phyloP scores from a whole-genome alignment of 768 basidiomycete species.

The Amanita pseudoporphyria region DNA sequence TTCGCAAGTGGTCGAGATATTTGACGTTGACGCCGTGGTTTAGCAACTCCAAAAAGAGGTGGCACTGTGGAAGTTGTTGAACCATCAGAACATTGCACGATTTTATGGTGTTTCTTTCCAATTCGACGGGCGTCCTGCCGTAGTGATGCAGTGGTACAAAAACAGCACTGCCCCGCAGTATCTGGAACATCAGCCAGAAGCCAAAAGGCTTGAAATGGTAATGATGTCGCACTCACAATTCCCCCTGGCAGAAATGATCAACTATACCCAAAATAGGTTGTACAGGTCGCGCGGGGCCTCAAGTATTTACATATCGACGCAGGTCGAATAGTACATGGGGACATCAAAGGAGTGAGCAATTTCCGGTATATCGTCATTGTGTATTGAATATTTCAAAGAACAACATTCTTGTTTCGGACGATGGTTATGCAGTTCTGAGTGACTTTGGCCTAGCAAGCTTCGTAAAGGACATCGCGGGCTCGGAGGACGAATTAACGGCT shows the following conservation, averaged over 20 bases:
- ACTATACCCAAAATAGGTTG: slow-evolving; percentile 17
- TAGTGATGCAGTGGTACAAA: slow-evolving; percentile 34
- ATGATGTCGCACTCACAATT: background rate
- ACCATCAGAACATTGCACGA: slow-evolving; percentile 31
- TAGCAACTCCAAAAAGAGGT: slow-evolving; percentile 34
- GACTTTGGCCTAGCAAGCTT: slow-evolving; percentile 25
- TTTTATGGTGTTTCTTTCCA: slow-evolving; percentile 31
- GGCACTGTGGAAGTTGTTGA: slow-evolving; percentile 28
- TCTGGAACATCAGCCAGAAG: slow-evolving; percentile 10
- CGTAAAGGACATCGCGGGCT: slow-evolving; percentile 19
- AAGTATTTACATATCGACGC: slow-evolving; percentile 24
- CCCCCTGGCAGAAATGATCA: background rate
- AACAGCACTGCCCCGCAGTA: slow-evolving; percentile 18
- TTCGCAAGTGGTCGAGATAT: background rate
- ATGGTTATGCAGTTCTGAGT: slow-evolving; percentile 18
- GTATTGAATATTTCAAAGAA: slow-evolving; percentile 10
- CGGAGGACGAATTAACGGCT: slow-evolving; percentile 16
- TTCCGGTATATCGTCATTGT: background rate
- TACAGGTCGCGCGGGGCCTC: slow-evolving; percentile 27
- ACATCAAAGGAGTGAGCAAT: slow-evolving; percentile 29
- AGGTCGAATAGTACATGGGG: slow-evolving; percentile 29
- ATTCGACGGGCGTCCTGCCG: slow-evolving; percentile 19
- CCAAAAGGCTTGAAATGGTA: slow-evolving; percentile 14
- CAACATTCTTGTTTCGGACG: slow-evolving; percentile 30
- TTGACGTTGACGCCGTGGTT: background rate